phyloP scores from a whole-genome alignment of 2,329 filamentous ascomycete genomes.

The Fusarium hainanense region DNA sequence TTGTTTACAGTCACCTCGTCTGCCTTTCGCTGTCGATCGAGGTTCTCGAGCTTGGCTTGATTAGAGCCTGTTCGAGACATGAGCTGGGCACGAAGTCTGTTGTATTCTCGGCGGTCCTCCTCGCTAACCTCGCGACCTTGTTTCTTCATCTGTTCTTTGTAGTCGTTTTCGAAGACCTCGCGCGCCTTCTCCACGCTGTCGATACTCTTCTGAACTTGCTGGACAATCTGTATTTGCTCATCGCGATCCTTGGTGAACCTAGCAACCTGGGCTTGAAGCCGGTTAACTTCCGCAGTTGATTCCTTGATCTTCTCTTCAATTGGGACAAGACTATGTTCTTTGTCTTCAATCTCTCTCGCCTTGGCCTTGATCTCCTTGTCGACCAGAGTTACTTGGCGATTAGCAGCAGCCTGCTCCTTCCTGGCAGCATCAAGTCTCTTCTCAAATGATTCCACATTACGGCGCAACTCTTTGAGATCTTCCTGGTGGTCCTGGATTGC shows the following conservation, averaged over 20 bases:
- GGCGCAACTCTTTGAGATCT: slow-evolving; percentile 90
- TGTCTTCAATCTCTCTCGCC: slow-evolving; percentile 87
- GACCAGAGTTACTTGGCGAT: slow-evolving; percentile 80
- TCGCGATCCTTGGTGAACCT: slow-evolving; percentile 82
- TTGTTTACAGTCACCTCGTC: slow-evolving; percentile 92
- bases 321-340: slow-evolving; percentile 85
- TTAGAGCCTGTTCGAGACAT: slow-evolving; percentile 84
- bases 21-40: slow-evolving; percentile 89
- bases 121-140: slow-evolving; percentile 88
- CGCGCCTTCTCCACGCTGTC: slow-evolving; percentile 89
- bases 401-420: slow-evolving; percentile 82
- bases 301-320: slow-evolving; percentile 92
- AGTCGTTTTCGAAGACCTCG: slow-evolving; percentile 87
- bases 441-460: slow-evolving; percentile 88
- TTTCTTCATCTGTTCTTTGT: slow-evolving; percentile 84
- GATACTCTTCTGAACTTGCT: slow-evolving; percentile 83
- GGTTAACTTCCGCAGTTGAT: slow-evolving; percentile 75
- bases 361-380: slow-evolving; percentile 87
- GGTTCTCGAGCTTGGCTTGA: slow-evolving; percentile 83
- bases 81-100: slow-evolving; percentile 83
- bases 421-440: slow-evolving; percentile 82
- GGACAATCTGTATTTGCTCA: slow-evolving; percentile 73
- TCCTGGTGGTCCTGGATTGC: slow-evolving; percentile 95
- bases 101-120: slow-evolving; percentile 89
- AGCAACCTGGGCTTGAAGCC: slow-evolving; percentile 73